Evolutionary conservation across 2,329 filamentous ascomycete species (phyloP), one percentile per base, ranked within the genome.

Genomic region (Xylaria sp.): DNA sequence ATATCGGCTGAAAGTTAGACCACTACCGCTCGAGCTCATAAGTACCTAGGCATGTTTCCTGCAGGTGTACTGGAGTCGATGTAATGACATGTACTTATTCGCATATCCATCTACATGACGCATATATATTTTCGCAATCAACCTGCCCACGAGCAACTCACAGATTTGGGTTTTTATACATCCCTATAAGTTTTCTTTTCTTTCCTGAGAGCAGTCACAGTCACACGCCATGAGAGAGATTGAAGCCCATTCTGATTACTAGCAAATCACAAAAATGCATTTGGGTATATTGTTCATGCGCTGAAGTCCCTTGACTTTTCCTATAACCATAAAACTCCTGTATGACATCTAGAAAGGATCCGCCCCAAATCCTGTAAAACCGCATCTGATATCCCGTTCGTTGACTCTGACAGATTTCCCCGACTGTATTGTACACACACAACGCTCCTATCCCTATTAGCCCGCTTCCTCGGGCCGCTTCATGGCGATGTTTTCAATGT

Each of bases 231-330:
- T 20, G 48, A 21, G 4, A 46, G 19, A 42, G 16, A 48, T 49
- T 42, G 26, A 47, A 47, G 3, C 13, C 16, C 26, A 37, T 9
- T n/a, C 24, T 19, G 26, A 42, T 37, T 48, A 44, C 50, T 55
- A 42, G 44, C 59, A 64, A 64, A 64, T 70, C 68, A 70, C 68
- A 62, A 63, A n/a, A 68, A 59, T 66, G 64, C 64, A 66, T 59
- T n/a, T 61, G 68, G 68, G 68, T 70, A 70, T 70, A 69, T 69
- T 69, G 52, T 65, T n/a, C 39, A 65, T 63, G 61, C 54, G 48
- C 55, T 65, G 53, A 59, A 59, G 58, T 59, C 60, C 62, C 59
- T 54, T 55, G 41, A 52, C 50, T 48, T 63, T 66, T 67, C 60
- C 59, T 63, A 49, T 60, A 50, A 57, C 65, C 66, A 52, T 63